These are phyloP conservation scores for Zostera marina DNA, from an alignment of 116 monocot species.

Conservation along the genomic window DNA sequence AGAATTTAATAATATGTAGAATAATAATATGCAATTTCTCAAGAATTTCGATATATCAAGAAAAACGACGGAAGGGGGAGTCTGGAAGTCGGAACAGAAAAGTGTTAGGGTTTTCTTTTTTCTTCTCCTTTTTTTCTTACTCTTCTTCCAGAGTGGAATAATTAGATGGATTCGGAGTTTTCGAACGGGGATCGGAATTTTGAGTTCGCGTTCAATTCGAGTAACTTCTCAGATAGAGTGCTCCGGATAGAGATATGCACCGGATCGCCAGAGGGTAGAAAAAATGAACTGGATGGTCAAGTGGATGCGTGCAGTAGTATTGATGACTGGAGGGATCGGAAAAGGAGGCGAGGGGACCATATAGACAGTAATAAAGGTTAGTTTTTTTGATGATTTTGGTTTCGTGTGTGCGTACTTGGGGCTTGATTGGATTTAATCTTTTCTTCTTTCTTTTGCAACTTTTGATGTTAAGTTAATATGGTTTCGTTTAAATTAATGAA, in stretches of 20 bases:
- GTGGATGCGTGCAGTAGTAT: slow-evolving; percentile 16
- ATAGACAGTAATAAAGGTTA: slow-evolving; percentile 1
- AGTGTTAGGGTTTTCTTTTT: background rate
- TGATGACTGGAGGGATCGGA: slow-evolving; percentile 73
- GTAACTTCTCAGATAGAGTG: slow-evolving; percentile 83
- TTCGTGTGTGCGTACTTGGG: background rate
- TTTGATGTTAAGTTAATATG: too few species aligned
- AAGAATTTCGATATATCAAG: too few species aligned
- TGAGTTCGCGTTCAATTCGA: slow-evolving; percentile 90
- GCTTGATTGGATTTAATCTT: background rate
- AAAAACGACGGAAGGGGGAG: too few species aligned
- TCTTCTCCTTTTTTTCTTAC: background rate
- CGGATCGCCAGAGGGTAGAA: slow-evolving; percentile 26
- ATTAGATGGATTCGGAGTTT: slow-evolving; percentile 1
- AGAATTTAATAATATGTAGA: too few species aligned
- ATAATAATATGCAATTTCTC: too few species aligned
- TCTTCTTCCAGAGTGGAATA: background rate
- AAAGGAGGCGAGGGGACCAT: slow-evolving; percentile 59
- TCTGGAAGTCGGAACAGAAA: background rate
- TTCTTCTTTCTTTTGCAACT: too few species aligned
- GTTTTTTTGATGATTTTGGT: background rate
- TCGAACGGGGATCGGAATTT: slow-evolving; percentile 42
- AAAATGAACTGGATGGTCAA: slow-evolving; percentile 20
- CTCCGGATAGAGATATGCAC: slow-evolving; percentile 82
- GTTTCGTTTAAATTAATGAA: too few species aligned